Conservation (phyloP, 371 early-diverging fungal genomes). For the Zychaea mexicana region DNA sequence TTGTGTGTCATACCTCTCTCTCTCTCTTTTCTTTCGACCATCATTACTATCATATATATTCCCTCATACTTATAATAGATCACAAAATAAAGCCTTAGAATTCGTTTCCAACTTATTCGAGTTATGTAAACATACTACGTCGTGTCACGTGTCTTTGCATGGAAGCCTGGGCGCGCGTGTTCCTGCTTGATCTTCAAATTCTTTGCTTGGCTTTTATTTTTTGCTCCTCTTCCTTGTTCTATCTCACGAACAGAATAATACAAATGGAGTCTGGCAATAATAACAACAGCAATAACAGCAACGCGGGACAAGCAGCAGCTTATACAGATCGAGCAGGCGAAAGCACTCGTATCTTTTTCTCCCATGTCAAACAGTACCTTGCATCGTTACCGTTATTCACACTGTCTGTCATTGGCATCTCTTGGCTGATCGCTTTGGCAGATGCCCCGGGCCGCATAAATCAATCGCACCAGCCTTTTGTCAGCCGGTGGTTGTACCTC, state of each 20-base stretch:
- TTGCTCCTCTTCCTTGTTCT: neutral
- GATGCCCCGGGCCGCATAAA: constrained; percentile 10
- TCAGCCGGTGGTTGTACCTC: constrained; percentile 12
- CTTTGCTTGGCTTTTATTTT: neutral
- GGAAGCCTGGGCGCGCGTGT: no score
- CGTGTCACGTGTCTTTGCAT: no score
- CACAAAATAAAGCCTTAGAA: no score
- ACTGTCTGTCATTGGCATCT: neutral
- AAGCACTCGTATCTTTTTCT: constrained; percentile 20
- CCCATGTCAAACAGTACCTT: constrained; percentile 24
- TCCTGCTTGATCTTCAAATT: neutral
- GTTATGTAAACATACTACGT: no score
- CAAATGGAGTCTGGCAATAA: neutral
- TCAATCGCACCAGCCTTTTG: neutral
- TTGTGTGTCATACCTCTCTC: neutral
- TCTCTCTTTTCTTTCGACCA: neutral
- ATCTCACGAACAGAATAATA: neutral
- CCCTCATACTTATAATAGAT: no score
- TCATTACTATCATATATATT: no score
- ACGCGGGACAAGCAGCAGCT: neutral
- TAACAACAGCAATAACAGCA: neutral
- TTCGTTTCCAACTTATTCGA: no score
- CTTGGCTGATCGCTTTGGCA: constrained; percentile 1
- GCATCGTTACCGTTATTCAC: constrained; percentile 14
- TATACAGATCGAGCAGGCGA: constrained; percentile 12